Evolutionary conservation across 2,329 filamentous ascomycete genomes (phyloP).

Genomic region (Periglandula ipomoeae): DNA sequence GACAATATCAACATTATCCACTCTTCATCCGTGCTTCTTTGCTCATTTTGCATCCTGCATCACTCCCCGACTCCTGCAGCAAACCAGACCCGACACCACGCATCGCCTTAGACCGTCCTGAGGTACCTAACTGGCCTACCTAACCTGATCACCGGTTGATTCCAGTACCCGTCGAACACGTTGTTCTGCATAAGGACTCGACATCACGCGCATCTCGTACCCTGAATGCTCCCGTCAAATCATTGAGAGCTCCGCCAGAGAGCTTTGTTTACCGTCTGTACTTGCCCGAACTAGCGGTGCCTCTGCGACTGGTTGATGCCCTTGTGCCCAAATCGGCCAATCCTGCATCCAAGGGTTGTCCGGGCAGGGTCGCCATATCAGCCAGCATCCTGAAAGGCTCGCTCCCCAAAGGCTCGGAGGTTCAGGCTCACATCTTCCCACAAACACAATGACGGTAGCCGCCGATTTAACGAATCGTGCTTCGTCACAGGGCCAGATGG

Average conservation of each 20-base stretch:
- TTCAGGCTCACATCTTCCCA: background rate
- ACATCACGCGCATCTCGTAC: conserved; percentile 8
- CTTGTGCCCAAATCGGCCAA: conserved; percentile 3
- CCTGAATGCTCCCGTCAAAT: conserved; percentile 28
- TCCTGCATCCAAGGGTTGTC: conserved; percentile 1
- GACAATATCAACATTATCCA: conserved; percentile 27
- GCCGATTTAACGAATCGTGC: conserved; percentile 65
- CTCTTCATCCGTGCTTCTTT: conserved; percentile 3
- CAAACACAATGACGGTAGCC: conserved; percentile 58
- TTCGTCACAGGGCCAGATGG: conserved; percentile 49
- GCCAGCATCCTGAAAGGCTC: background rate
- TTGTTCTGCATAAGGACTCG: conserved; percentile 7
- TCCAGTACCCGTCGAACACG: background rate
- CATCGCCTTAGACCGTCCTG: background rate
- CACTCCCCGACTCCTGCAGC: conserved; percentile 8
- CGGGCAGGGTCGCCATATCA: background rate
- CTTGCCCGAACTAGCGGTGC: conserved; percentile 15
- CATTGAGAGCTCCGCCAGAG: conserved; percentile 18
- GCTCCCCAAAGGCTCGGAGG: background rate
- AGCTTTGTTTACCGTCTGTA: conserved; percentile 15
- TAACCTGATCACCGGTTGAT: background rate
- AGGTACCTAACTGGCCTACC: background rate
- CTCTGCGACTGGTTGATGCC: conserved; percentile 9
- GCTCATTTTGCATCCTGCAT: conserved; percentile 12
- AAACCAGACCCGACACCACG: conserved; percentile 3